phyloP scores from a whole-genome alignment of 768 basidiomycete species.

The Clavaria fumosa region DNA sequence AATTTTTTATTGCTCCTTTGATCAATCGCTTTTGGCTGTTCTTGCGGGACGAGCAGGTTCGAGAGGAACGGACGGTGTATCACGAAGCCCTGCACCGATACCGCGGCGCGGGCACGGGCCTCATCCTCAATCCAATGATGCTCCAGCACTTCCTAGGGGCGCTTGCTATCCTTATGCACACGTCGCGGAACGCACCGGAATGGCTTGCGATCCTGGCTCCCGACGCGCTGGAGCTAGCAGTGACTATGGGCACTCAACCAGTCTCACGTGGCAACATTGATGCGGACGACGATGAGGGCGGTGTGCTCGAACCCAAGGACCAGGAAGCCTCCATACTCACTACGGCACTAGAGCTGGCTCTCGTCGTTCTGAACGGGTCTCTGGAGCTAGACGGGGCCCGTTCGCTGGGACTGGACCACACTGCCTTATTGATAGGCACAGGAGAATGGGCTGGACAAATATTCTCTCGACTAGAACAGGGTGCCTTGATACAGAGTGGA shows the following conservation, averaged over 20 bases:
- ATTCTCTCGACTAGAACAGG: conserved; percentile 49
- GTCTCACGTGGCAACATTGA: conserved; percentile 29
- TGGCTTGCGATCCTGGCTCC: conserved; percentile 76
- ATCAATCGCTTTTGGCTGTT: conserved; percentile 94
- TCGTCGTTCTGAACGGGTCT: conserved; percentile 62
- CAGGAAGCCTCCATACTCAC: conserved; percentile 65
- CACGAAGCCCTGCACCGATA: conserved; percentile 42
- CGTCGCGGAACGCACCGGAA: conserved; percentile 62
- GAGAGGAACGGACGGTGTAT: conserved; percentile 54
- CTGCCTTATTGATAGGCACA: conserved; percentile 47
- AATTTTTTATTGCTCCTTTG: conserved; percentile 78
- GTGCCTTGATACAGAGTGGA: conserved; percentile 41
- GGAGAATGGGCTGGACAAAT: conserved; percentile 73
- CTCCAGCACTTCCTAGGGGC: conserved; percentile 66
- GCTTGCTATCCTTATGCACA: conserved; percentile 66
- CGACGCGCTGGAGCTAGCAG: conserved; percentile 67
- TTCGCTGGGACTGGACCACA: conserved; percentile 60
- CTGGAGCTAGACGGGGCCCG: conserved; percentile 66
- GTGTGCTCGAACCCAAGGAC: conserved; percentile 17
- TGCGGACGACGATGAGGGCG: conserved; percentile 20
- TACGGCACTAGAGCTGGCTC: conserved; percentile 59
- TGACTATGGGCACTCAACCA: conserved; percentile 59
- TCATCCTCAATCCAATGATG: conserved; percentile 66
- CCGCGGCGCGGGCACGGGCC: conserved; percentile 61
- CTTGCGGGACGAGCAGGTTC: conserved; percentile 66